Evolutionary conservation across 2,329 filamentous ascomycete genomes (phyloP).

Genomic region (Pseudopyrenochaeta lycopersici): DNA sequence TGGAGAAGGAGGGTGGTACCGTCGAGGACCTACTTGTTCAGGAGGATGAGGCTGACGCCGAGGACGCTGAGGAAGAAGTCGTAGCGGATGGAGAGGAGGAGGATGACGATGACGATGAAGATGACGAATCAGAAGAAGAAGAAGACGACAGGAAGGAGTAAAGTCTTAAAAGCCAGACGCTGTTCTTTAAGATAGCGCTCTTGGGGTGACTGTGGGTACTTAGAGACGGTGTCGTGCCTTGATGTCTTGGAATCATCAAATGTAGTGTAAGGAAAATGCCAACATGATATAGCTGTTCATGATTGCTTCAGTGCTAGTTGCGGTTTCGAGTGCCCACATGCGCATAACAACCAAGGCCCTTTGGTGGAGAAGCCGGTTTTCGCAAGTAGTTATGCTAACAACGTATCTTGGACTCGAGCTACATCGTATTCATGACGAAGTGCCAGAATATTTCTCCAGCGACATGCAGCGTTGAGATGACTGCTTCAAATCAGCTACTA

Average conservation of each 20-base stretch:
- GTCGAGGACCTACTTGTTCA: slow-evolving; percentile 48
- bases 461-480: too few relatives aligned
- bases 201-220: too few relatives aligned
- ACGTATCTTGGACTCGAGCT: too few relatives aligned
- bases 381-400: too few relatives aligned
- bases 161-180: background rate
- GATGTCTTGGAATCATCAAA: background rate
- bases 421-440: too few relatives aligned
- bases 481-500: too few relatives aligned
- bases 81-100: slow-evolving; percentile 41
- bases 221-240: too few relatives aligned
- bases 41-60: slow-evolving; percentile 43
- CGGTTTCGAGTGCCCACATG: background rate
- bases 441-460: too few relatives aligned
- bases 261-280: slow-evolving; percentile 8
- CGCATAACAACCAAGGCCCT: too few relatives aligned
- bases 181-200: too few relatives aligned
- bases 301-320: too few relatives aligned
- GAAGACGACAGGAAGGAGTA: slow-evolving; percentile 17
- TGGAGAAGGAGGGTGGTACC: slow-evolving; percentile 76
- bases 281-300: slow-evolving; percentile 3
- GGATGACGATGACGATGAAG: slow-evolving; percentile 36
- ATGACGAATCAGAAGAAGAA: slow-evolving; percentile 31
- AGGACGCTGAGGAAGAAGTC: slow-evolving; percentile 44
- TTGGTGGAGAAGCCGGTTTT: too few relatives aligned